These are phyloP conservation scores for Salicornia ramosissima DNA, from an alignment of 148 eudicot species.

Conservation along the genomic window DNA sequence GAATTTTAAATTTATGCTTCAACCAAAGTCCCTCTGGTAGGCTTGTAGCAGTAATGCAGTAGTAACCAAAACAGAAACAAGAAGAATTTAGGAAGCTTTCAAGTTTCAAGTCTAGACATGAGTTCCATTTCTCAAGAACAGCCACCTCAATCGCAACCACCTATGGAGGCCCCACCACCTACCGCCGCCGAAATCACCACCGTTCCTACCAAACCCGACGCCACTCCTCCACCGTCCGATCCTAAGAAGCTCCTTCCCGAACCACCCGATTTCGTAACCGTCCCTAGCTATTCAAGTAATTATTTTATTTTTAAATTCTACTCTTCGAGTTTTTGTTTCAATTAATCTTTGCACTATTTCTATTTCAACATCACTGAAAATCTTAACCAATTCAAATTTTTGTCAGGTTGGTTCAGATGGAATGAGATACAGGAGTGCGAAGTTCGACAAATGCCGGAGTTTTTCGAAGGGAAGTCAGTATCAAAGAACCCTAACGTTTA, in stretches of 20 bases:
- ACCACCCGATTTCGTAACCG: slow-evolving; percentile 36
- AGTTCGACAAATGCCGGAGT: slow-evolving; percentile 62
- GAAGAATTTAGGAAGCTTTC: no score
- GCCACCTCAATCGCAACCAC: slow-evolving; percentile 3
- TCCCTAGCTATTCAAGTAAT: slow-evolving; percentile 80
- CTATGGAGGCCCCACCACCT: neutral
- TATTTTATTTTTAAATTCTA: slow-evolving; percentile 12
- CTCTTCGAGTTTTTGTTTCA: neutral
- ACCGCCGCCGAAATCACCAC: slow-evolving; percentile 10
- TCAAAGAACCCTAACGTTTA: slow-evolving; percentile 70
- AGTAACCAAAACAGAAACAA: no score
- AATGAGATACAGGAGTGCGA: slow-evolving; percentile 64
- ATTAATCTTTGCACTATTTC: no score
- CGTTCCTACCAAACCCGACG: neutral
- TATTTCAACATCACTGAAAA: neutral
- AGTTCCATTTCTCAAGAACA: slow-evolving; percentile 11
- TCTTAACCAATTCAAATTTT: neutral
- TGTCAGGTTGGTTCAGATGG: slow-evolving; percentile 82
- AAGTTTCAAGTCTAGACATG: no score
- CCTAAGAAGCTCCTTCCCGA: slow-evolving; percentile 20
- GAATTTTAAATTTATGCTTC: no score
- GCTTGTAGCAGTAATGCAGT: no score
- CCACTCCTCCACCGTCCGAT: slow-evolving; percentile 20
- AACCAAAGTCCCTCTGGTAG: no score
- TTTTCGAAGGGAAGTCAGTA: slow-evolving; percentile 66